These are phyloP conservation scores for Magnusiomyces tetraspermus DNA, from an alignment of 1,139 yeast species.

Conservation along the genomic window DNA sequence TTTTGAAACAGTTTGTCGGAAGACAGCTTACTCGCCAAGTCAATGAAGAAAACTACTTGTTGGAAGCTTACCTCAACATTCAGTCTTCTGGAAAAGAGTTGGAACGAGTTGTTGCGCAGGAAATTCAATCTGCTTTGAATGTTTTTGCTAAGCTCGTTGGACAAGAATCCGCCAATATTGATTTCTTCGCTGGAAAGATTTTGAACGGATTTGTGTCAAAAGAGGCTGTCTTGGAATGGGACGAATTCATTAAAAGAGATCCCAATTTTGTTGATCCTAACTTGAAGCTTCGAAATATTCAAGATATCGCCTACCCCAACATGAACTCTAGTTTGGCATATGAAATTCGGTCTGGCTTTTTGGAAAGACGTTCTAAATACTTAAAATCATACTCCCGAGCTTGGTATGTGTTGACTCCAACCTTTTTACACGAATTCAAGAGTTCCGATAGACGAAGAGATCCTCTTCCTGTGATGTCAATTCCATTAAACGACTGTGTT, in stretches of 20 bases:
- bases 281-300: slow-evolving; percentile 56
- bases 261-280: slow-evolving; percentile 68
- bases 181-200: slow-evolving; percentile 52
- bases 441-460: slow-evolving; percentile 74
- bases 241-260: slow-evolving; percentile 64
- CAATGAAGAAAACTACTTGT: slow-evolving; percentile 73
- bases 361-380: slow-evolving; percentile 86
- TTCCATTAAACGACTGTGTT: slow-evolving; percentile 71
- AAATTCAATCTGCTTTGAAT: slow-evolving; percentile 71
- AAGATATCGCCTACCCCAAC: slow-evolving; percentile 55
- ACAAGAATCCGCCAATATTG: slow-evolving; percentile 20
- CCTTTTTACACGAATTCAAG: slow-evolving; percentile 84
- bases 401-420: slow-evolving; percentile 85
- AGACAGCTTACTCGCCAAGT: slow-evolving; percentile 68
- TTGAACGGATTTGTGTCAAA: slow-evolving; percentile 67
- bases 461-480: slow-evolving; percentile 78
- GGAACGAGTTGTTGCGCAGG: slow-evolving; percentile 79
- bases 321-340: slow-evolving; percentile 61
- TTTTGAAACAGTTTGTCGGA: slow-evolving; percentile 63
- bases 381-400: slow-evolving; percentile 82
- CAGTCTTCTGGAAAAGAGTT: slow-evolving; percentile 84
- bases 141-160: slow-evolving; percentile 49
- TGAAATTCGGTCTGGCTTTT: slow-evolving; percentile 66
- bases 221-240: slow-evolving; percentile 84
- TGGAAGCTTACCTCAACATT: slow-evolving; percentile 79